These are phyloP conservation scores for Penicillium rolfsii DNA, from an alignment of 2,329 filamentous ascomycete genomes.

Conservation along the genomic window DNA sequence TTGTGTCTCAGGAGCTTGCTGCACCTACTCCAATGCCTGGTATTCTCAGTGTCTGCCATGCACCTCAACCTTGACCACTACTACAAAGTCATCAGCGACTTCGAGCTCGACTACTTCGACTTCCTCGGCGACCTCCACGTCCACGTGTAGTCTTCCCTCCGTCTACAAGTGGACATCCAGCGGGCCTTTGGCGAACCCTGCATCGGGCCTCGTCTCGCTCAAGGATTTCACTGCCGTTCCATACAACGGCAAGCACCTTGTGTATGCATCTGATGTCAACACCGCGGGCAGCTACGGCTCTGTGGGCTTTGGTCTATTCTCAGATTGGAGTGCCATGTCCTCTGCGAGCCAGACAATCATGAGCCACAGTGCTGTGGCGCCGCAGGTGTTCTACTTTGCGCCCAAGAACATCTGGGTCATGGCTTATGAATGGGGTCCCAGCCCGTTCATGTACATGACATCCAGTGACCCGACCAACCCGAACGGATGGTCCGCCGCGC, in stretches of 20 bases:
- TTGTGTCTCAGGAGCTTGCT: slow-evolving; percentile 9
- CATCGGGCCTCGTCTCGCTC: slow-evolving; percentile 59
- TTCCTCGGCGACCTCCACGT: neutral
- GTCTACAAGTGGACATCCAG: slow-evolving; percentile 62
- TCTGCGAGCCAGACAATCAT: slow-evolving; percentile 2
- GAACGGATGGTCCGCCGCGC: slow-evolving; percentile 59
- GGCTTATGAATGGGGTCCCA: slow-evolving; percentile 66
- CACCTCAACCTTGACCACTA: neutral
- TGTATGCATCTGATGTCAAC: slow-evolving; percentile 60
- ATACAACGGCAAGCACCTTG: slow-evolving; percentile 63
- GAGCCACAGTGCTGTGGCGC: slow-evolving; percentile 56
- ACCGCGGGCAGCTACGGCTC: slow-evolving; percentile 56
- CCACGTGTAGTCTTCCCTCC: slow-evolving; percentile 50
- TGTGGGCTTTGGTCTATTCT: slow-evolving; percentile 55
- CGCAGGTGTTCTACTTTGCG: slow-evolving; percentile 65
- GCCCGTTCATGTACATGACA: slow-evolving; percentile 63
- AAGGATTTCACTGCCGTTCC: slow-evolving; percentile 64
- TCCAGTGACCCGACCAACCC: slow-evolving; percentile 60
- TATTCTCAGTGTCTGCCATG: slow-evolving; percentile 8
- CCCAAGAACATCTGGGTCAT: slow-evolving; percentile 67
- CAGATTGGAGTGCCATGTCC: slow-evolving; percentile 2
- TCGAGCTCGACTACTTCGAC: neutral
- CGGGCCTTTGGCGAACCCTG: slow-evolving; percentile 55
- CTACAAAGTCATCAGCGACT: neutral
- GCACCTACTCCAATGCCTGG: slow-evolving; percentile 1